Percentiles rank a stretch among this genome's conserved stretches.
Evolutionary conservation across 2,329 filamentous ascomycete genomes (phyloP).

Genomic region (Aspergillus uvarum): DNA sequence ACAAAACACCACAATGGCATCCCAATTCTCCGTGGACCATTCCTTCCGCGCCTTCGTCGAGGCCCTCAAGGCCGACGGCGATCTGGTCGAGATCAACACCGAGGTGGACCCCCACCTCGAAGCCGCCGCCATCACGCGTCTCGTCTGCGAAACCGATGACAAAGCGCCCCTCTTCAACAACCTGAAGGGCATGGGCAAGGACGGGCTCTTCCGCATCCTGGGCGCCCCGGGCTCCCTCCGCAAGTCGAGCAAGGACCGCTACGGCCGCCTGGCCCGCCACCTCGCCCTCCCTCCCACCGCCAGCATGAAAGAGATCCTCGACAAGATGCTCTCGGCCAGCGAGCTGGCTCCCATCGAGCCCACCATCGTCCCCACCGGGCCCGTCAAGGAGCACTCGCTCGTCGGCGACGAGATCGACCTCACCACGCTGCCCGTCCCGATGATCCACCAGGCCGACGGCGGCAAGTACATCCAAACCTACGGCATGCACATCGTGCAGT

Average conservation of each 20-base stretch:
- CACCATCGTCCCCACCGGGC: conserved; percentile 36
- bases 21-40: background rate
- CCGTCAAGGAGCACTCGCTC: conserved; percentile 47
- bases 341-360: conserved; percentile 32
- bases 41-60: conserved; percentile 22
- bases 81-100: conserved; percentile 18
- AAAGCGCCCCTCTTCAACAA: conserved; percentile 56
- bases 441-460: conserved; percentile 48
- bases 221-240: conserved; percentile 46
- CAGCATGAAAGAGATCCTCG: conserved; percentile 40
- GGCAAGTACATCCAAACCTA: conserved; percentile 54
- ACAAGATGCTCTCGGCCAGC: conserved; percentile 44
- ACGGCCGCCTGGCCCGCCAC: conserved; percentile 45
- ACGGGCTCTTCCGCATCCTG: conserved; percentile 52
- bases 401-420: conserved; percentile 46
- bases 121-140: conserved; percentile 20
- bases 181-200: conserved; percentile 42
- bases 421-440: conserved; percentile 41
- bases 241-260: conserved; percentile 31
- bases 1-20: background rate
- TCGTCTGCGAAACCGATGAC: conserved; percentile 43
- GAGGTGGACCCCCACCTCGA: conserved; percentile 22
- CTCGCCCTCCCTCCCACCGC: conserved; percentile 43
- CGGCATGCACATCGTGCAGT: conserved; percentile 50
- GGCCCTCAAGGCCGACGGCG: conserved; percentile 19